phyloP scores from a whole-genome alignment of 2,329 filamentous ascomycete genomes.

The Cryphonectria naterciae region DNA sequence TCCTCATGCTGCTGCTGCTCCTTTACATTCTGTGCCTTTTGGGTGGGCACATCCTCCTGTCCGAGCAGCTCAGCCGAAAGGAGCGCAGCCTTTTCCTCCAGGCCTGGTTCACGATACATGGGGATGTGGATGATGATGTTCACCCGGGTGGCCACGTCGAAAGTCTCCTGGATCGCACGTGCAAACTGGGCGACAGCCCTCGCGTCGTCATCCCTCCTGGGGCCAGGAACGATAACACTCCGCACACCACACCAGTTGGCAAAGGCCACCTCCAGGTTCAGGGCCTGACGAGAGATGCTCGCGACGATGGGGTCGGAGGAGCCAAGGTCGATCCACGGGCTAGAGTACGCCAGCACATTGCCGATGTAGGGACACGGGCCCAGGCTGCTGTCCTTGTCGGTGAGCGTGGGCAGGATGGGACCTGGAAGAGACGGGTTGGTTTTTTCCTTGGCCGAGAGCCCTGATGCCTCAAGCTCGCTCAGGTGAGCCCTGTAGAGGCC shows the following conservation, averaged over 20 bases:
- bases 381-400: conserved; percentile 77
- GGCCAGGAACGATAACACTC: conserved; percentile 81
- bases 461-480: conserved; percentile 44
- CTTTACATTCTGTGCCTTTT: background rate
- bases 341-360: conserved; percentile 78
- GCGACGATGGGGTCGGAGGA: conserved; percentile 82
- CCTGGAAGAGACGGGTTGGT: conserved; percentile 54
- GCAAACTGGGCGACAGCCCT: conserved; percentile 75
- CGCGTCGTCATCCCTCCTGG: conserved; percentile 57
- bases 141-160: conserved; percentile 74
- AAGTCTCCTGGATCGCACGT: conserved; percentile 78
- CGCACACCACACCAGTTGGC: conserved; percentile 92
- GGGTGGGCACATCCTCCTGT: conserved; percentile 37
- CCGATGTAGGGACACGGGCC: conserved; percentile 70
- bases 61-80: conserved; percentile 49
- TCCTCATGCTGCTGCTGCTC: conserved; percentile 33
- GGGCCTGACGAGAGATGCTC: conserved; percentile 84
- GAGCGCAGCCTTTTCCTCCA: conserved; percentile 56
- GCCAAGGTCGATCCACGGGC: conserved; percentile 89
- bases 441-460: conserved; percentile 42
- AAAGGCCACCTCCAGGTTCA: conserved; percentile 91
- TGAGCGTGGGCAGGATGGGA: conserved; percentile 69
- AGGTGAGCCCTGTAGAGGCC: conserved; percentile 62
- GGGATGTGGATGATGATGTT: conserved; percentile 81
- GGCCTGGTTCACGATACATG: conserved; percentile 75